phyloP scores from a whole-genome alignment of 305 asterid genomes.

The Solanum aculeatissimum region DNA sequence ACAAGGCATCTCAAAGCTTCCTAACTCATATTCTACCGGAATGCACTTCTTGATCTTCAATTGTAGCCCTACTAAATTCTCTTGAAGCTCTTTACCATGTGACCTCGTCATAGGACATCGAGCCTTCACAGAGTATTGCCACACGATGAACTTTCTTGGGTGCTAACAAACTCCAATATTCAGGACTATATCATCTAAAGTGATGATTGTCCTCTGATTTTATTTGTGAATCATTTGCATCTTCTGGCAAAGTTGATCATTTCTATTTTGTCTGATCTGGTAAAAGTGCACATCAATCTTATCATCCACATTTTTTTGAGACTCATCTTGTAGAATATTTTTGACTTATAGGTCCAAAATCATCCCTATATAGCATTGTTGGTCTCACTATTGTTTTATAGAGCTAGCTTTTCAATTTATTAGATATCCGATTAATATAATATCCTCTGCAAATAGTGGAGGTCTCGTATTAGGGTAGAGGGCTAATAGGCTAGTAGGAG shows the following conservation, averaged over 20 bases:
- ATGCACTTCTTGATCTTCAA: neutral
- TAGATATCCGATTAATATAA: neutral
- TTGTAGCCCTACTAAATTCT: neutral
- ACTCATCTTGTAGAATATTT: neutral
- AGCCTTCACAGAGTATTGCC: neutral
- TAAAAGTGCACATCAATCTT: neutral
- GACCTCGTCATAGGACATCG: neutral
- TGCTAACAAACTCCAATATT: neutral
- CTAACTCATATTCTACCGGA: neutral
- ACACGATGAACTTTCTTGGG: neutral
- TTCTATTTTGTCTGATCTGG: neutral
- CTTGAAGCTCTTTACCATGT: neutral
- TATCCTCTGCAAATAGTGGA: neutral
- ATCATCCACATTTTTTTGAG: neutral
- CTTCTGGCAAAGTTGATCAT: neutral
- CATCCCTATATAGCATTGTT: neutral
- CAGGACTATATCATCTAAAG: neutral
- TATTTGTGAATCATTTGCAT: neutral
- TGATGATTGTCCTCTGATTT: neutral
- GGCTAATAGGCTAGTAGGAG: too few species aligned
- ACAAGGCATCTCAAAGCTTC: neutral
- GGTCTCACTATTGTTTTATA: neutral
- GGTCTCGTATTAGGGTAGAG: too few species aligned
- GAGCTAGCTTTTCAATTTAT: neutral
- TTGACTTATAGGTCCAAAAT: neutral